These are phyloP conservation scores for Xerocomus spinulosus DNA, from an alignment of 768 basidiomycete species.

Conservation along the genomic window DNA sequence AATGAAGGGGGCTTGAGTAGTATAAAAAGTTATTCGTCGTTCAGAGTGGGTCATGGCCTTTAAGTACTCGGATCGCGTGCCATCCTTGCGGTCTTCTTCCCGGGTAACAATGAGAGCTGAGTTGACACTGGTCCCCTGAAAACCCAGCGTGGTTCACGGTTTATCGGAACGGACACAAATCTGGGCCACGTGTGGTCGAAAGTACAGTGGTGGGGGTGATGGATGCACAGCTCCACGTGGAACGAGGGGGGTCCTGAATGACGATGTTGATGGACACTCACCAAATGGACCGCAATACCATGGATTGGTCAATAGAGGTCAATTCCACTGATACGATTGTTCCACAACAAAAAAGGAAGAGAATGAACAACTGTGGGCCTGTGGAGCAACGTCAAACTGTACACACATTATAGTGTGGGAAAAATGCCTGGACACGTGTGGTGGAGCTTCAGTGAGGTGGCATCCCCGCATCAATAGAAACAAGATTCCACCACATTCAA, in stretches of 20 bases:
- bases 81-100: conserved; percentile 27
- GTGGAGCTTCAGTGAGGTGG: not conserved
- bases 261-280: not conserved
- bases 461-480: not conserved
- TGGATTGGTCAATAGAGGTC: not conserved
- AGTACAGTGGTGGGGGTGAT: conserved; percentile 1
- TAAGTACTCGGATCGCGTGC: conserved; percentile 28
- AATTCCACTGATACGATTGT: not conserved
- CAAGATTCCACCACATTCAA: conserved; percentile 1
- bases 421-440: conserved; percentile 4
- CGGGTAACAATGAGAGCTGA: conserved; percentile 23
- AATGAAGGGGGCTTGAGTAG: conserved; percentile 6
- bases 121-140: conserved; percentile 15
- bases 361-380: not conserved
- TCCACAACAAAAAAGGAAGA: conserved; percentile 1
- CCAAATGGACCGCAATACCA: conserved; percentile 3
- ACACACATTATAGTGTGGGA: not conserved
- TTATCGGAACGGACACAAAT: conserved; percentile 2
- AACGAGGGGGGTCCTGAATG: conserved; percentile 2
- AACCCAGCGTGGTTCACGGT: conserved; percentile 11
- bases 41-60: conserved; percentile 17
- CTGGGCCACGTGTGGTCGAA: conserved; percentile 14
- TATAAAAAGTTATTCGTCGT: conserved; percentile 12
- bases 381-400: conserved; percentile 1
- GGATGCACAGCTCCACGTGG: conserved; percentile 18